phyloP scores from a whole-genome alignment of 805 yeast species.

The Limtongia smithiae region DNA sequence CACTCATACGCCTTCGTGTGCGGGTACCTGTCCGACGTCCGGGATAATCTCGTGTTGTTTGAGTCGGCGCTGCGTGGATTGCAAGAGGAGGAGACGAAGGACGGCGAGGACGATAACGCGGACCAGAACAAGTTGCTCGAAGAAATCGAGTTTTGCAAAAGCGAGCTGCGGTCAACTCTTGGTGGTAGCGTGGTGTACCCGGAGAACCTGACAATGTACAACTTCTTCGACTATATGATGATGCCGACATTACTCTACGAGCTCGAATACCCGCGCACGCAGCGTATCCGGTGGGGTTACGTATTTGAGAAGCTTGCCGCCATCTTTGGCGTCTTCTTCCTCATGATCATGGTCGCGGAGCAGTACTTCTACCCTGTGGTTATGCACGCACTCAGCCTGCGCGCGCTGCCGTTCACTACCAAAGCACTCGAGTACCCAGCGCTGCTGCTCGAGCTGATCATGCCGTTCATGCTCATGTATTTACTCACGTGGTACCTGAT shows the following conservation, averaged over 20 bases:
- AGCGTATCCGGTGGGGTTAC: constrained; percentile 62
- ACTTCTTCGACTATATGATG: constrained; percentile 78
- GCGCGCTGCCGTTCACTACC: constrained; percentile 45
- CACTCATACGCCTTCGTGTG: constrained; percentile 91
- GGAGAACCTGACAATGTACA: constrained; percentile 55
- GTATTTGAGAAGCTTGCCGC: constrained; percentile 69
- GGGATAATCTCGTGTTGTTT: constrained; percentile 53
- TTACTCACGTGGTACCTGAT: constrained; percentile 79
- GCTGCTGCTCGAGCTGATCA: constrained; percentile 67
- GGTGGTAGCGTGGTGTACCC: constrained; percentile 54
- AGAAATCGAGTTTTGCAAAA: constrained; percentile 64
- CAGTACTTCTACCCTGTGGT: constrained; percentile 71
- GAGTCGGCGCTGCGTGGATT: constrained; percentile 42
- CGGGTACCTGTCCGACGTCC: constrained; percentile 76
- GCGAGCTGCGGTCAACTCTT: constrained; percentile 48
- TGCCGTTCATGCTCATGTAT: constrained; percentile 74
- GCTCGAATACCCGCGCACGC: constrained; percentile 74
- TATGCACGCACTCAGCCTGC: constrained; percentile 52
- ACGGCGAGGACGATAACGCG: constrained; percentile 21
- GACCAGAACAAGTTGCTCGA: constrained; percentile 41
- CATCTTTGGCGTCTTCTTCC: constrained; percentile 76
- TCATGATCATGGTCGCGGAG: constrained; percentile 81
- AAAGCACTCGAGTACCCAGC: constrained; percentile 51
- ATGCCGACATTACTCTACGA: constrained; percentile 83
- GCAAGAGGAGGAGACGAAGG: constrained; percentile 6